Evolutionary conservation across 495 filamentous ascomycete species (phyloP), one percentile per base, ranked within the genome.

Genomic region (Trichocladium antarcticum): DNA sequence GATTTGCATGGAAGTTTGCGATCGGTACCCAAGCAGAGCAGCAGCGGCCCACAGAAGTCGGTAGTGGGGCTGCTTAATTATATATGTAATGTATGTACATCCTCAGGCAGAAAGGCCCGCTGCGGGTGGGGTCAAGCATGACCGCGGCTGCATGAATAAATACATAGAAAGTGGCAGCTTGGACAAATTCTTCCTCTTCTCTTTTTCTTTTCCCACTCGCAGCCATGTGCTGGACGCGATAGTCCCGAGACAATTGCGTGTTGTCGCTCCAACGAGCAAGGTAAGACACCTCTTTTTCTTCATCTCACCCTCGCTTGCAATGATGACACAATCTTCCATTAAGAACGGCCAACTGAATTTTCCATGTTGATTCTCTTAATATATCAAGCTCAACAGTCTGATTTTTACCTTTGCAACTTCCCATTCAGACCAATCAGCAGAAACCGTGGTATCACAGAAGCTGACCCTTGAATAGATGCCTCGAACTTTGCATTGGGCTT

Each of bases 341-440:
- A 76, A 76, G 71, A 77, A 77, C 72, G 69, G 74, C 71, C 73
- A 75, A 74, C 74, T 70, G 73, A 78, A 76, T 55, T 46, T 56
- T 47, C 37, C 57, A 75, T 78, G 75, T 76, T 67, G 75, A 77
- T 67, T 60, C 58, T 63, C 40, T 45, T 44, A 58, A 68, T 65
- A 55, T 62, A 70, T 77, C 74, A 77, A 77, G 73, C 73, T 77
- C 74, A 77, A 77, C 74, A 76, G 72, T 77, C 73, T 77, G 74
- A 77, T 53, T 37, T 24, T 37, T 31, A 49, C 42, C 8, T 28
- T 38, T 51, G 19, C 36, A 41, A 28, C 35, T 44, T 12, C 31
- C 17, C 42, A 7, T 22, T 20, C 20, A 8, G 9, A 49, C 31
- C 47, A 36, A 19, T 42, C 21, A 29, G 16, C 32, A 22, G 14